These are phyloP conservation scores for Saccharomyces kudriavzevii DNA, from an alignment of 805 yeast species.

Conservation along the genomic window DNA sequence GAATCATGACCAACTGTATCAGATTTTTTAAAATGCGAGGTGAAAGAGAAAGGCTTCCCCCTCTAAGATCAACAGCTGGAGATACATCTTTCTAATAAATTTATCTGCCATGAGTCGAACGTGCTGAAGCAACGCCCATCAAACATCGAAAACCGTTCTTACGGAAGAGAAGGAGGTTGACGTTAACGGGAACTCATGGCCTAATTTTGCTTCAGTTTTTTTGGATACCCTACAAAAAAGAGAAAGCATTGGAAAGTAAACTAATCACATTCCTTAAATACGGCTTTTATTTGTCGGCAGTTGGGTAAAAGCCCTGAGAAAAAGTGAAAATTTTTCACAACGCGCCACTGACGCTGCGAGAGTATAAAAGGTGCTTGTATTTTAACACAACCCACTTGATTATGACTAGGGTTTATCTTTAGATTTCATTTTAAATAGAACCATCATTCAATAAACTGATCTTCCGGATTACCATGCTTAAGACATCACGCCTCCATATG, in stretches of 20 bases:
- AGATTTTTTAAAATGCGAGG: conserved; percentile 18
- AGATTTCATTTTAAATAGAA: neutral
- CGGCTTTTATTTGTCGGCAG: neutral
- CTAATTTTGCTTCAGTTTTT: neutral
- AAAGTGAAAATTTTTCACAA: neutral
- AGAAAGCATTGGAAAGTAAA: neutral
- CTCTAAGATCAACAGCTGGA: conserved; percentile 31
- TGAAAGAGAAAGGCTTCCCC: conserved; percentile 28
- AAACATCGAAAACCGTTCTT: conserved; percentile 23
- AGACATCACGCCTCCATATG: conserved; percentile 24
- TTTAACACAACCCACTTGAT: neutral
- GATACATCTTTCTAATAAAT: conserved; percentile 29
- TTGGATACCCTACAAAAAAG: neutral
- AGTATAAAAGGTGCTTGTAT: neutral
- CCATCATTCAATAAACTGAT: conserved; percentile 11
- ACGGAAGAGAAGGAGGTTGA: conserved; percentile 15
- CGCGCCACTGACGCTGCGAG: neutral
- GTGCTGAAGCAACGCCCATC: conserved; percentile 7
- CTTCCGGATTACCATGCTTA: conserved; percentile 30
- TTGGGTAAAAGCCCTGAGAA: neutral
- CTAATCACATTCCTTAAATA: neutral
- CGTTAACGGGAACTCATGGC: conserved; percentile 29
- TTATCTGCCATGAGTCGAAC: conserved; percentile 22
- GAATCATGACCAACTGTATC: conserved; percentile 34
- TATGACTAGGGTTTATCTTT: neutral